These are phyloP conservation scores for Pseudonectria buxi DNA, from an alignment of 2,329 filamentous ascomycete genomes.

Conservation along the genomic window DNA sequence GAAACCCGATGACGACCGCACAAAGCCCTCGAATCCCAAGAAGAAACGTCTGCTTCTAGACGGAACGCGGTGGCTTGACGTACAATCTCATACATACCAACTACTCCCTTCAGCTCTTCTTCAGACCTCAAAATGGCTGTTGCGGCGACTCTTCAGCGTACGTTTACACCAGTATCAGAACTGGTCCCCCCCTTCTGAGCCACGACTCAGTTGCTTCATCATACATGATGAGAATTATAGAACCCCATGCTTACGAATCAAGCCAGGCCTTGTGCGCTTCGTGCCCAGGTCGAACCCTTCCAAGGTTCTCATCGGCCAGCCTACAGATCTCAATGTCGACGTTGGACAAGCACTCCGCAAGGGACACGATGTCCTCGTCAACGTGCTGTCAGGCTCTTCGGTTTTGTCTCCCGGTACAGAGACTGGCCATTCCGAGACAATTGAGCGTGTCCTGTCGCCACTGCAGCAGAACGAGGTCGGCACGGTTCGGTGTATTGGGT, in stretches of 20 bases:
- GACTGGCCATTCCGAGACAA: constrained; percentile 39
- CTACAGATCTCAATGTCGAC: constrained; percentile 44
- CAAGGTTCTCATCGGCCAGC: constrained; percentile 50
- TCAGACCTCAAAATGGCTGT: no score
- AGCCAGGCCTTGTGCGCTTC: constrained; percentile 52
- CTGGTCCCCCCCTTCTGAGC: no score
- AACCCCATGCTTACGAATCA: neutral
- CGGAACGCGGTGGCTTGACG: no score
- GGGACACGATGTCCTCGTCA: constrained; percentile 49
- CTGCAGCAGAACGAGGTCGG: constrained; percentile 35
- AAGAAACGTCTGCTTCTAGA: no score
- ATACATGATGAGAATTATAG: no score
- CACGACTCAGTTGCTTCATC: no score
- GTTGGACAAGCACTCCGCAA: constrained; percentile 51
- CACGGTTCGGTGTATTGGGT: constrained; percentile 51
- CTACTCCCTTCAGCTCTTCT: no score
- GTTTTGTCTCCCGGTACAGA: constrained; percentile 46
- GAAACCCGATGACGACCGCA: no score
- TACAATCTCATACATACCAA: no score
- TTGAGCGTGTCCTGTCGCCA: constrained; percentile 42
- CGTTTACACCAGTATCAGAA: no score
- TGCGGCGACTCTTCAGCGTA: no score
- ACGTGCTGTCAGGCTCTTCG: constrained; percentile 51
- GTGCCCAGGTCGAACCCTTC: constrained; percentile 42
- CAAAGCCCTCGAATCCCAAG: no score